Conservation (phyloP, 768 basidiomycete species). For the Lentinula sp. region DNA sequence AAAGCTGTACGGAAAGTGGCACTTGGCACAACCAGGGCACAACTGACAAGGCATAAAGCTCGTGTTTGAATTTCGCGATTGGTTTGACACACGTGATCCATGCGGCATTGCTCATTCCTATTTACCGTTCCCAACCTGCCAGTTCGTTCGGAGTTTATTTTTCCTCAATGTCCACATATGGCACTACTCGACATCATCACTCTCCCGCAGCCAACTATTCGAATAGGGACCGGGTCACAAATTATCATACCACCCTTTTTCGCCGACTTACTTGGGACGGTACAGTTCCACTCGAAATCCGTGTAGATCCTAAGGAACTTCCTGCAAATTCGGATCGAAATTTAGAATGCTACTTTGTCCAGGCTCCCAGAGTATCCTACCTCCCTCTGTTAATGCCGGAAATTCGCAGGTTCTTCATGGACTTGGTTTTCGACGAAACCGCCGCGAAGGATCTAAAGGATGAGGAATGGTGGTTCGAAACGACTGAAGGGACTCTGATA, state of each 20-base stretch:
- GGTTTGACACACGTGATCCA: background rate
- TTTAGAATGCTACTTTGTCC: slow-evolving; percentile 84
- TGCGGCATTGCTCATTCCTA: background rate
- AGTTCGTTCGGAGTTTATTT: background rate
- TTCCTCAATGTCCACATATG: slow-evolving; percentile 43
- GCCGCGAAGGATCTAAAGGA: slow-evolving; percentile 72
- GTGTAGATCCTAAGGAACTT: slow-evolving; percentile 83
- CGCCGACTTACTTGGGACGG: slow-evolving; percentile 89
- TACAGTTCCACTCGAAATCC: slow-evolving; percentile 83
- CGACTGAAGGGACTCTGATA: slow-evolving; percentile 71
- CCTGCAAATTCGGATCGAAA: slow-evolving; percentile 87
- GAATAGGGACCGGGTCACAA: slow-evolving; percentile 33
- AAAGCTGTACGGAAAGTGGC: background rate
- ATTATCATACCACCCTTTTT: slow-evolving; percentile 72
- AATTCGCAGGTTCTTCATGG: slow-evolving; percentile 81
- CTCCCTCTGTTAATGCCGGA: slow-evolving; percentile 88
- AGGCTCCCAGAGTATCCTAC: slow-evolving; percentile 90
- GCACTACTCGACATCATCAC: slow-evolving; percentile 43
- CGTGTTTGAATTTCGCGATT: background rate
- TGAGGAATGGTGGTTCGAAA: slow-evolving; percentile 98
- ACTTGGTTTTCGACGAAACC: slow-evolving; percentile 87
- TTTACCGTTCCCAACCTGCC: background rate
- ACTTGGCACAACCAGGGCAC: background rate
- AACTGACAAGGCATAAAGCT: background rate
- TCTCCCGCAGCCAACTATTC: slow-evolving; percentile 21